Conservation (phyloP, 1,284 basidiomycete genomes). For the Somion occarium region DNA sequence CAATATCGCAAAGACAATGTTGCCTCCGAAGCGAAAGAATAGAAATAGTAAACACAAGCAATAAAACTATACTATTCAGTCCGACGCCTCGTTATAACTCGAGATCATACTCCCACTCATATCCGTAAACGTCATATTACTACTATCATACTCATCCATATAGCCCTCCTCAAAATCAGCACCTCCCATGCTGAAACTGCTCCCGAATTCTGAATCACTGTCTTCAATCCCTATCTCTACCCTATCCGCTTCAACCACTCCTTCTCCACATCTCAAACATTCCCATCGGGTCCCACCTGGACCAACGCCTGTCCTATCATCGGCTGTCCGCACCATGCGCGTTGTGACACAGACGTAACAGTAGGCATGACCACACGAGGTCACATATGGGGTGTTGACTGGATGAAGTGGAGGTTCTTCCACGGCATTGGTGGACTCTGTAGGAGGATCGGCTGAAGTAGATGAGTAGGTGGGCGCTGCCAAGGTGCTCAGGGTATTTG, state of each 20-base stretch:
- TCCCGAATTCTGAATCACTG: constrained; percentile 17
- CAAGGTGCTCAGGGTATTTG: constrained; percentile 43
- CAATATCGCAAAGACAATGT: neutral
- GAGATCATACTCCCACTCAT: constrained; percentile 29
- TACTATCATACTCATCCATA: constrained; percentile 21
- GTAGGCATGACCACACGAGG: constrained; percentile 78
- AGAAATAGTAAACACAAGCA: neutral
- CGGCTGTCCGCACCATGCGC: constrained; percentile 67
- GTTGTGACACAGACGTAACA: constrained; percentile 88
- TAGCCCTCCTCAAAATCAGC: too few species aligned
- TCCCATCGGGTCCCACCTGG: constrained; percentile 52
- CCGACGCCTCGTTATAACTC: neutral
- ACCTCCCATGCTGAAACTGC: constrained; percentile 15
- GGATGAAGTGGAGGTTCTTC: constrained; percentile 52
- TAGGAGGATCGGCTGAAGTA: constrained; percentile 7
- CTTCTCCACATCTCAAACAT: constrained; percentile 72
- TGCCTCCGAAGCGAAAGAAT: neutral
- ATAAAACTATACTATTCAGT: neutral
- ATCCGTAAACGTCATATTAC: constrained; percentile 25
- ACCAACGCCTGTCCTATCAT: constrained; percentile 52
- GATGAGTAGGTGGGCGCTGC: constrained; percentile 14
- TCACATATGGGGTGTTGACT: constrained; percentile 67
- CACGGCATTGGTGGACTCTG: constrained; percentile 14
- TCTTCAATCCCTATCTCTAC: constrained; percentile 30
- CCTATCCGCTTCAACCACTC: constrained; percentile 53